Percentiles rank a stretch among this genome's conserved stretches.
Conservation (phyloP, 1,139 yeast genomes). For the Blastobotrys illinoisensis region DNA sequence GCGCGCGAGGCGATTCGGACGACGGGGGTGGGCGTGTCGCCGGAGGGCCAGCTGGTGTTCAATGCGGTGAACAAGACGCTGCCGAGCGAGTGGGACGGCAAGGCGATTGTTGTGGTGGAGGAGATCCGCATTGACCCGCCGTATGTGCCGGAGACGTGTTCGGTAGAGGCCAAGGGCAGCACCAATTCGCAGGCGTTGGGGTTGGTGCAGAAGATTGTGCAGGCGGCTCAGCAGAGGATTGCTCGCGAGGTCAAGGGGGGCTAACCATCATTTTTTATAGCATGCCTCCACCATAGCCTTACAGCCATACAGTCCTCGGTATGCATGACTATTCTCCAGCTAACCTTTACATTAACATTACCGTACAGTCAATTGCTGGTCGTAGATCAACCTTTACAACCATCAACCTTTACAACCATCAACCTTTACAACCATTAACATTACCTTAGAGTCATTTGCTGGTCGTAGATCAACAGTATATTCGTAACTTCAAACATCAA, state of each 20-base stretch:
- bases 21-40: constrained; percentile 39
- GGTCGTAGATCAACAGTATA: too few relatives aligned
- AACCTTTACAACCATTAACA: too few relatives aligned
- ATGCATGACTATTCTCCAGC: too few relatives aligned
- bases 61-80: constrained; percentile 44
- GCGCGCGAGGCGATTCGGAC: constrained; percentile 19
- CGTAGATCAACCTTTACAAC: too few relatives aligned
- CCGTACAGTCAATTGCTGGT: too few relatives aligned
- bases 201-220: constrained; percentile 49
- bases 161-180: constrained; percentile 24
- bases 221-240: constrained; percentile 51
- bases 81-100: constrained; percentile 45
- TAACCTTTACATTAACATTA: too few relatives aligned
- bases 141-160: constrained; percentile 39
- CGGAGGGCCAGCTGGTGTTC: constrained; percentile 47
- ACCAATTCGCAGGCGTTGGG: constrained; percentile 38
- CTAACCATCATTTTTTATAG: constrained; percentile 21
- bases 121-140: constrained; percentile 49
- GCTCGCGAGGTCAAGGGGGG: constrained; percentile 59
- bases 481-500: too few relatives aligned
- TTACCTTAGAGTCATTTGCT: too few relatives aligned
- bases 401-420: too few relatives aligned
- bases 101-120: constrained; percentile 48
- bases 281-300: not conserved
- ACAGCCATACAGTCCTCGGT: too few relatives aligned